These are phyloP conservation scores for Diaporthe amygdali DNA, from an alignment of 2,329 filamentous ascomycete species.

Conservation along the genomic window DNA sequence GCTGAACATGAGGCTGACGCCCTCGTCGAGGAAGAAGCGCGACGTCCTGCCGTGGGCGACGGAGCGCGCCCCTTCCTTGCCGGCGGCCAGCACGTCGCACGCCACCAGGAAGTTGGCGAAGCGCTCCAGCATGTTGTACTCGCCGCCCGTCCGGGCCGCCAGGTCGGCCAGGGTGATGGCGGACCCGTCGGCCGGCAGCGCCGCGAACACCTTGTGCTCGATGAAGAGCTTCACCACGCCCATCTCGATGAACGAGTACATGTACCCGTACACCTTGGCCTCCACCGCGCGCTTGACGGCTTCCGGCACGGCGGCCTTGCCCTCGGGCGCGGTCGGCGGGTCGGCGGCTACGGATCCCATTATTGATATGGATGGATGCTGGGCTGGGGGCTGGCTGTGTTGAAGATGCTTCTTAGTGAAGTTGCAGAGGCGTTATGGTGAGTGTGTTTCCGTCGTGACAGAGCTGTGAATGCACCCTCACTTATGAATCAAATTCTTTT, in stretches of 20 bases:
- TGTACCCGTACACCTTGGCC: slow-evolving; percentile 4
- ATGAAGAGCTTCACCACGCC: slow-evolving; percentile 6
- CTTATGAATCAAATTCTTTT: not conserved
- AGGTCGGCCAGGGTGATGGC: not conserved
- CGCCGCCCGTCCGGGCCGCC: not conserved
- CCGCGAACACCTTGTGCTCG: not conserved
- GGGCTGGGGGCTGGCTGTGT: not conserved
- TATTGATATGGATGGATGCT: not conserved
- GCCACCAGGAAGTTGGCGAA: slow-evolving; percentile 2
- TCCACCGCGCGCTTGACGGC: not conserved
- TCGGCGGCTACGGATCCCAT: slow-evolving; percentile 8
- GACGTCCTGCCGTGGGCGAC: not conserved
- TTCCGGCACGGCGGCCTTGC: not conserved
- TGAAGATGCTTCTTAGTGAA: not conserved
- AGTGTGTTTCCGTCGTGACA: not conserved
- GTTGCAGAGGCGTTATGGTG: not conserved
- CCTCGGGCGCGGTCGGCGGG: not conserved
- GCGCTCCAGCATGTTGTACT: slow-evolving; percentile 1
- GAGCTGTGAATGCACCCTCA: not conserved
- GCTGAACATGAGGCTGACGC: slow-evolving; percentile 8
- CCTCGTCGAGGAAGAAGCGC: slow-evolving; percentile 5
- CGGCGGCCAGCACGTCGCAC: not conserved
- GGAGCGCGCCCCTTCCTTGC: not conserved
- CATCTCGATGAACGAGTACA: slow-evolving; percentile 9
- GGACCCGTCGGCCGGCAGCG: not conserved